Evolutionary conservation across 768 basidiomycete genomes (phyloP).

Genomic region (Mycena crocata): DNA sequence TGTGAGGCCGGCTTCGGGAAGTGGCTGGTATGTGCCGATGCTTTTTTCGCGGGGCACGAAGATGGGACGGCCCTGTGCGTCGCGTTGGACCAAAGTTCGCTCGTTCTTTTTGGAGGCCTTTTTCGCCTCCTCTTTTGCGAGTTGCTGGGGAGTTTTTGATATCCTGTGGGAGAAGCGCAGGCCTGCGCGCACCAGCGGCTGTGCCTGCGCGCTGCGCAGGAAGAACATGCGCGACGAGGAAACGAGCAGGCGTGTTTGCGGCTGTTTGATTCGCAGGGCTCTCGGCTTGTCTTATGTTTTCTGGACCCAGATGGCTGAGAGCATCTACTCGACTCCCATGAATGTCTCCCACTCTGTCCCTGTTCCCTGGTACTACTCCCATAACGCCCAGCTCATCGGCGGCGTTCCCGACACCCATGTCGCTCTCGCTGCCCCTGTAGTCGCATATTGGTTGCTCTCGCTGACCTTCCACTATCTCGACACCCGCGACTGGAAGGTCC

Average conservation of each 20-base stretch:
- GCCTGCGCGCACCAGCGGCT: not conserved
- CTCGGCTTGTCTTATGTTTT: not conserved
- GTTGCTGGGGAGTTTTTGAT: too few species aligned
- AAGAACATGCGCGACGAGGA: not conserved
- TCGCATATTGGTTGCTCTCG: constrained; percentile 88
- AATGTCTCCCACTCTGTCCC: constrained; percentile 41
- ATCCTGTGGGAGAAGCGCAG: not conserved
- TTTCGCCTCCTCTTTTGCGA: not conserved
- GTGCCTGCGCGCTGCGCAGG: not conserved
- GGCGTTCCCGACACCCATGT: constrained; percentile 77
- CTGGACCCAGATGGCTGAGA: too few species aligned
- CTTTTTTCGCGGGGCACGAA: not conserved
- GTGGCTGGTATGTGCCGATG: not conserved
- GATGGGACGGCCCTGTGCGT: not conserved
- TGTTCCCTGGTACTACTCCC: constrained; percentile 68
- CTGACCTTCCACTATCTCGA: constrained; percentile 88
- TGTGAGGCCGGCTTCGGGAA: constrained; percentile 52
- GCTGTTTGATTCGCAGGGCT: not conserved
- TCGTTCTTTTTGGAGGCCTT: not conserved
- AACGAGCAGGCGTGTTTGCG: too few species aligned
- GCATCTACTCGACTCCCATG: constrained; percentile 51
- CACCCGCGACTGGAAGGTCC: constrained; percentile 76
- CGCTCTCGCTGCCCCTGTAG: constrained; percentile 77
- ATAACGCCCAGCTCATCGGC: constrained; percentile 59
- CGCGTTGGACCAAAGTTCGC: not conserved